These are phyloP conservation scores for Phytophthora litchii DNA, from an alignment of 352 stramenopile species.

Conservation along the genomic window DNA sequence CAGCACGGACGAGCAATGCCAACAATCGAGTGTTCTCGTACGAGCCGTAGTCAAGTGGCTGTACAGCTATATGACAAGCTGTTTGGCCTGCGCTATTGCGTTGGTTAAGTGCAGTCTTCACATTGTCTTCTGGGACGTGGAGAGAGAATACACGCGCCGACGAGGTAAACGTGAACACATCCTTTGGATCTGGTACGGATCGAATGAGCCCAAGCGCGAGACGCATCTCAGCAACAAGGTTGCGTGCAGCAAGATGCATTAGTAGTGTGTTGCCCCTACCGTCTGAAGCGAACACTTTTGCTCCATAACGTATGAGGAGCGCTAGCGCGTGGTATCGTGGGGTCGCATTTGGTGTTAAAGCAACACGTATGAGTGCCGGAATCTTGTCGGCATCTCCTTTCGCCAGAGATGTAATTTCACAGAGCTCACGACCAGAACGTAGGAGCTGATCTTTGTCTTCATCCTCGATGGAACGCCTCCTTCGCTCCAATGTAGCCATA, in stretches of 20 bases:
- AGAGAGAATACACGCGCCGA: slow-evolving; percentile 45
- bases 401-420: slow-evolving; percentile 41
- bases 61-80: slow-evolving; percentile 63
- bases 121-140: slow-evolving; percentile 47
- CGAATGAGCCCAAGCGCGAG: slow-evolving; percentile 54
- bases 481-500: slow-evolving; percentile 17
- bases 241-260: slow-evolving; percentile 65
- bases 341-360: slow-evolving; percentile 37
- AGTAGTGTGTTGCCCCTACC: slow-evolving; percentile 61
- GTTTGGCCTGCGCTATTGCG: slow-evolving; percentile 53
- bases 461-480: not conserved
- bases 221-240: slow-evolving; percentile 50
- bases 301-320: slow-evolving; percentile 62
- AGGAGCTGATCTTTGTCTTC: slow-evolving; percentile 22
- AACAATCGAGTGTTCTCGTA: slow-evolving; percentile 69
- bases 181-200: slow-evolving; percentile 45
- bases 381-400: slow-evolving; percentile 38
- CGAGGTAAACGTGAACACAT: slow-evolving; percentile 27
- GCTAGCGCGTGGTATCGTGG: slow-evolving; percentile 48
- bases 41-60: slow-evolving; percentile 60
- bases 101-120: slow-evolving; percentile 49
- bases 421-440: slow-evolving; percentile 40
- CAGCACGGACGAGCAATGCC: slow-evolving; percentile 49
- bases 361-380: slow-evolving; percentile 48
- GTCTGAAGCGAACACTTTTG: slow-evolving; percentile 54